Base-by-base conservation (phyloP, 139 green algal genomes). In the Cymbomonas tetramitiformis region DNA sequence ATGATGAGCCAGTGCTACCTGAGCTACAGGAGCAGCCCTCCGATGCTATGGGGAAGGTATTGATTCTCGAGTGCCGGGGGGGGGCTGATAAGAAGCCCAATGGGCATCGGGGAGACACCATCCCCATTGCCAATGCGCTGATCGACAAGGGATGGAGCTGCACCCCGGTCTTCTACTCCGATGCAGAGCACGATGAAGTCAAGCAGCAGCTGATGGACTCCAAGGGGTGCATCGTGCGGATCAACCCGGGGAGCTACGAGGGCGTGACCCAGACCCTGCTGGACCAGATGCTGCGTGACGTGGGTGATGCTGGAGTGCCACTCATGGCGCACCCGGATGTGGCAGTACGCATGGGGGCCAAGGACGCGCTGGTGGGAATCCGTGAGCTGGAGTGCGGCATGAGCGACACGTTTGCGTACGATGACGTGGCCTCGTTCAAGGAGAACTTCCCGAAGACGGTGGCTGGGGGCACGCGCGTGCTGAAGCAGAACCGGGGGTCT, bases 401-500 rank as follows among this genome's bases (percentile, higher is more conserved):
- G 61, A 9, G 18, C 30, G 62, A 70, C 47, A 70, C 62, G 15
- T 64, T 58, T 19, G 62, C 62, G 15, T 70, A 70, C 62, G 49
- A 56, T 19, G 62, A 70, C 18, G 38, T 64, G 15, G 24, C 43
- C 23, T 44, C 30, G 30, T 70, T 66, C 56, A 71, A 46, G 34
- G 57, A 60, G 39, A 70, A 31, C 56, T 70, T 70, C 57, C 41
- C 56, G 44, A 71, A 47, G 28, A 71, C 33, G 25, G 36, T 70
- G 10, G 61, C 61, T 9, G 46, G 41, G 10, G 47, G 48, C 19
- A 18, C 40, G 6, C 57, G 62, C 8, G 62, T 70, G 25, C 31
- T 70, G 10, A 70, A 70, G 49, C 62, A 64, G 47, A 70, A 64
- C 48, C 44, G 62, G 25, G 62, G 62, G 43, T 68, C 56, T 25